Evolutionary conservation across 129 eudicot species (phyloP), one percentile per base, ranked within the genome.

Genomic region (Flaveria linearis): DNA sequence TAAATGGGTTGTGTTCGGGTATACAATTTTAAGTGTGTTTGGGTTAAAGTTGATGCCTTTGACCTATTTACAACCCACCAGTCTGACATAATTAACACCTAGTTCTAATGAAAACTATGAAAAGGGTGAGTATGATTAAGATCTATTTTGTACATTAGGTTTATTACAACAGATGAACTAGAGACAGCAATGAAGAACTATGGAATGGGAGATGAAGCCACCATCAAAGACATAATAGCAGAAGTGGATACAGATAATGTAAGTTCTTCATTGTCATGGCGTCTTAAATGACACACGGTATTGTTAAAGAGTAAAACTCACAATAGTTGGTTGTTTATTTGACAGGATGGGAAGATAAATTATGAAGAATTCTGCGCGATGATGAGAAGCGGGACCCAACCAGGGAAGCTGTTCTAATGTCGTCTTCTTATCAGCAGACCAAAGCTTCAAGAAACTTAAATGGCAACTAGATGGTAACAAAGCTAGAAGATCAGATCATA

Each of bases 171-270:
- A 81, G 98, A 93, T 80, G 98, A 93, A 81, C 86, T 93, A 5
- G 96, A 93, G 78, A 58, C 87, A 71, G 98, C 96, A 22, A 90
- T 93, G 97, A 81, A 73, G 76, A 87, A 93, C 57, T 83, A 93
- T 61, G 96, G 96, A 33, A 91, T 93, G 84, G 97, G 96, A 18
- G 98, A 93, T 69, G 86, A 85, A 62, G 86, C 80, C 76, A 82
- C 92, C 81, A 91, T 93, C 42, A 88, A 86, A 75, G 98, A 93
- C 45, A 93, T 93, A 20, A 85, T 93, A 74, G 80, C 88, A 16
- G 98, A 93, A 87, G 98, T 93, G n/a, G 98, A 93, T 73, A 79
- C 91, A 0, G 98, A 93, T 46, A 90, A 93, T 72, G 98, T 93
- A 76, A 83, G 97, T 64, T 66, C 17, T 57, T 67, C 22, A 66